phyloP scores from a whole-genome alignment of 78 protist species.

The Bodo saltans region DNA sequence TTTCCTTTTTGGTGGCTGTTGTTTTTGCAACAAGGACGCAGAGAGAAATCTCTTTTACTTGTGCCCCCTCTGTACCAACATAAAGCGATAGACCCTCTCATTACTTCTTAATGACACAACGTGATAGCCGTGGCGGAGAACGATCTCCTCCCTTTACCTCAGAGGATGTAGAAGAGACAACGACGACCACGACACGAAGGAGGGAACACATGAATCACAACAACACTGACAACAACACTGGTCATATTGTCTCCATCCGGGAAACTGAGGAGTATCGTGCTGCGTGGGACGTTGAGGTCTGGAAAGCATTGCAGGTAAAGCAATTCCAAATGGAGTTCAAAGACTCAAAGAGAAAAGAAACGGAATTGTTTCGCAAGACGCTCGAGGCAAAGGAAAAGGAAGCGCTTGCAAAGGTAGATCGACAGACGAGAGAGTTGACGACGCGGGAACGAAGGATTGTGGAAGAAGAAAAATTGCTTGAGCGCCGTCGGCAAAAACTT shows the following conservation, averaged over 20 bases:
- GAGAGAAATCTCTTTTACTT: too few species aligned
- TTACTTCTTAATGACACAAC: too few species aligned
- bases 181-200: background rate
- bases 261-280: slow-evolving; percentile 20
- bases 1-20: too few species aligned
- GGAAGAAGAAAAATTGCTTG: background rate
- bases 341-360: background rate
- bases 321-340: background rate
- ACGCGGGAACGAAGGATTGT: background rate
- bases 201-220: background rate
- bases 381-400: background rate
- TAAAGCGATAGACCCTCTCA: too few species aligned
- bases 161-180: too few species aligned
- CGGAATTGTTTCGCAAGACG: background rate
- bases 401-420: background rate
- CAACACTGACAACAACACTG: too few species aligned
- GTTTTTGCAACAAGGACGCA: too few species aligned
- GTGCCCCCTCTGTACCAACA: too few species aligned
- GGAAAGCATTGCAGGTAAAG: slow-evolving; percentile 10
- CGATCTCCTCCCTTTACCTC: too few species aligned
- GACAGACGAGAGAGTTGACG: background rate
- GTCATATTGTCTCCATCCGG: too few species aligned
- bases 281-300: slow-evolving; percentile 32
- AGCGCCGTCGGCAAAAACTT: background rate
- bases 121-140: too few species aligned